A percentile compares a stretch with the other conserved stretches of the same genome.
Evolutionary conservation across 2,329 filamentous ascomycete species (phyloP).

Genomic region (Boeremia lycopersici): DNA sequence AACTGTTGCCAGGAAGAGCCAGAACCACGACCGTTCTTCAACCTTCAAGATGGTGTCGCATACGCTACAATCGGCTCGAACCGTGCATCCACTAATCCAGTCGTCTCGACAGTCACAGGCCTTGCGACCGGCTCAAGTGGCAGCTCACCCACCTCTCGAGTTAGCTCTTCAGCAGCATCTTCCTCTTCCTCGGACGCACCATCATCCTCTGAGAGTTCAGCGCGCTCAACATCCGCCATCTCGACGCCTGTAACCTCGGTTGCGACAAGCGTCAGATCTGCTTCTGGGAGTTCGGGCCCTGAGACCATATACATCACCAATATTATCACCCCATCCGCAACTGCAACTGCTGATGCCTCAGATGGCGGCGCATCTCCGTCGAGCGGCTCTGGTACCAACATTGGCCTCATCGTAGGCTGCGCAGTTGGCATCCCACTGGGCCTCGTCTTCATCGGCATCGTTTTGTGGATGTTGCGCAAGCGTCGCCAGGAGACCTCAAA

Average conservation of each 20-base stretch:
- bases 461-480: conserved; percentile 43
- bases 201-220: conserved; percentile 5
- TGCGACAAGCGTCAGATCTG: conserved; percentile 24
- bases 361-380: conserved; percentile 4
- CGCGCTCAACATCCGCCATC: conserved; percentile 7
- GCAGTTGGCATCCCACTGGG: conserved; percentile 46
- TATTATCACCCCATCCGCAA: conserved; percentile 22
- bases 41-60: conserved; percentile 35
- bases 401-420: conserved; percentile 42
- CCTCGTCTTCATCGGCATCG: conserved; percentile 37
- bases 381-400: conserved; percentile 27
- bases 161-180: conserved; percentile 14
- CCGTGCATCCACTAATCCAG: conserved; percentile 22
- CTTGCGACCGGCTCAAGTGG: conserved; percentile 21
- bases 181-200: conserved; percentile 3
- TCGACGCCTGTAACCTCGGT: conserved; percentile 34
- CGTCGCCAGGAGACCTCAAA: conserved; percentile 29
- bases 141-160: conserved; percentile 19
- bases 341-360: conserved; percentile 7
- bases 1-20: conserved; percentile 44
- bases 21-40: conserved; percentile 40
- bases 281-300: conserved; percentile 33
- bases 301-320: conserved; percentile 29
- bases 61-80: conserved; percentile 42
- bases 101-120: conserved; percentile 37